Base-by-base conservation (phyloP, 345 rosid species). In the Citropsis articulata region DNA sequence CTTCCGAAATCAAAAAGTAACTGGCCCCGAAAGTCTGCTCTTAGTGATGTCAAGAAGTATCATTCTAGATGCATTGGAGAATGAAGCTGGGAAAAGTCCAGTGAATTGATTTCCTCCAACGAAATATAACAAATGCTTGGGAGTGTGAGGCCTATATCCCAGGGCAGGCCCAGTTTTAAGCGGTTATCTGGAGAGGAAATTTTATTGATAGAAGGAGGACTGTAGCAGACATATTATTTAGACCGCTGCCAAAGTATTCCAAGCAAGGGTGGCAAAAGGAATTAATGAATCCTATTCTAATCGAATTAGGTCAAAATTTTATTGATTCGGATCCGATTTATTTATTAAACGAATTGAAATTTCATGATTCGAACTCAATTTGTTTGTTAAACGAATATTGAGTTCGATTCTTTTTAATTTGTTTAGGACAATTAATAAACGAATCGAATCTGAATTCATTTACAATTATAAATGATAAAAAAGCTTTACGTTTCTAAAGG, bases 61-160 rank as follows among this genome's bases (percentile, higher is more conserved):
- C 48, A 87, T 63, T 25, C 40, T 33, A 4, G 87, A 83, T 16
- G 79, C 81, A 77, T 87, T 87, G 25, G 81, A 36, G 16, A 87
- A 10, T 5, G 85, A 70, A 19, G 19, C 14, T 27, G 86, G 86
- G 38, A 86, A 80, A 12, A 31, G 10, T 9, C 88, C 90, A 0
- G 40, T 75, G 33, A 89, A 69, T 24, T 53, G 55, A 27, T 88
- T 83, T 2, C 1, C 33, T 45, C 79, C 83, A 5, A 78, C 16
- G 48, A 35, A 2, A 75, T 25, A 7, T 7, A 0, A 1, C 57
- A 55, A 48, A 76, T 76, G 12, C 78, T 70, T 3, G 74, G 81
- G 48, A 81, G 72, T 14, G 80, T 56, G n/a, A 72, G 14, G 60
- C 79, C 80, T 21, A 75, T 74, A 19, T 78, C 63, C 3, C 33